These are phyloP conservation scores for Hortiboletus flavorubellus DNA, from an alignment of 768 basidiomycete genomes.

Conservation along the genomic window DNA sequence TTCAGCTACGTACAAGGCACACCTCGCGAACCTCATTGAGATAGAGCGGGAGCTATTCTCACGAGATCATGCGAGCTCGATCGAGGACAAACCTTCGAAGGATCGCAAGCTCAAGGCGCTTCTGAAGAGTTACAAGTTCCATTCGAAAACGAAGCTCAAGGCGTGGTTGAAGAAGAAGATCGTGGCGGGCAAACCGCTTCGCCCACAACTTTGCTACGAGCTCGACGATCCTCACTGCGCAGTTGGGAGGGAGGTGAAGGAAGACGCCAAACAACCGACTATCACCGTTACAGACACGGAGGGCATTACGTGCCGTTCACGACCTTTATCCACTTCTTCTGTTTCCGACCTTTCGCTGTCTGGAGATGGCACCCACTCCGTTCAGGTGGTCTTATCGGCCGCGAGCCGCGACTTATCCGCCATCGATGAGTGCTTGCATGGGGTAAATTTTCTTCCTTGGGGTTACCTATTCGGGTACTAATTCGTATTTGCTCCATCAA, in stretches of 20 bases:
- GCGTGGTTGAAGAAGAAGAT: conserved; percentile 66
- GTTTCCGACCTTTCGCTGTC: conserved; percentile 20
- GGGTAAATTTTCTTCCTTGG: conserved; percentile 40
- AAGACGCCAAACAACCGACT: conserved; percentile 15
- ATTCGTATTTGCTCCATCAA: conserved; percentile 21
- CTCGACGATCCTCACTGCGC: conserved; percentile 39
- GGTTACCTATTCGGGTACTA: conserved; percentile 5
- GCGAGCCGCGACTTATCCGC: conserved; percentile 54
- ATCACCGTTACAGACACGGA: conserved; percentile 25
- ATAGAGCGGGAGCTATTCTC: conserved; percentile 35
- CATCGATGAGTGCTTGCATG: conserved; percentile 51
- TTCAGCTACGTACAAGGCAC: conserved; percentile 34
- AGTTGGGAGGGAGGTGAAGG: conserved; percentile 38
- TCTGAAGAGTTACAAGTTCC: conserved; percentile 41
- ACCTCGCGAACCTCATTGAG: conserved; percentile 34
- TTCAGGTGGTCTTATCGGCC: conserved; percentile 48
- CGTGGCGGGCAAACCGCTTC: conserved; percentile 35
- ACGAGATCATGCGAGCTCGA: conserved; percentile 14
- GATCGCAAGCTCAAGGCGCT: conserved; percentile 42
- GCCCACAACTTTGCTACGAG: conserved; percentile 39
- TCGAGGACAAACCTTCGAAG: conserved; percentile 28
- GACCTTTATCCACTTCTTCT: conserved; percentile 1
- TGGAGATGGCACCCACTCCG: conserved; percentile 40
- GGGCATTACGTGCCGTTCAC: conserved; percentile 18
- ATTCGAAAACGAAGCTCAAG: conserved; percentile 45